Evolutionary conservation across 139 green algal species (phyloP).

Genomic region (Edaphochlamys debaryana): DNA sequence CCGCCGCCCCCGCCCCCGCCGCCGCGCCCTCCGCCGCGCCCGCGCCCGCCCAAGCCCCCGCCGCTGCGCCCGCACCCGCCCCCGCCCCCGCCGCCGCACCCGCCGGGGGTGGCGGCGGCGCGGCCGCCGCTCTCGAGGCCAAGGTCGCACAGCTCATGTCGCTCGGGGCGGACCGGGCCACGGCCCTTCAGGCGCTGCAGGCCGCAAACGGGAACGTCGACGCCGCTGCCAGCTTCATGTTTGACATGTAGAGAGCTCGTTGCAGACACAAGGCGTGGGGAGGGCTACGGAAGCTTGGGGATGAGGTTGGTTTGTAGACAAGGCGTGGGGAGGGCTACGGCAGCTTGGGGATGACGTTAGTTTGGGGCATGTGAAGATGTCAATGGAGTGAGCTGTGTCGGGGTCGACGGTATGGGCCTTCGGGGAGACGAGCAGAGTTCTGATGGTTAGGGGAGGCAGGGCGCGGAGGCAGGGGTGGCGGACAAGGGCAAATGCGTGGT

Average conservation of each 20-base stretch:
- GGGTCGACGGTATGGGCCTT: too few species aligned
- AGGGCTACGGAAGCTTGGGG: too few species aligned
- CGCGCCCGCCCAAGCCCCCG: slow-evolving; percentile 8
- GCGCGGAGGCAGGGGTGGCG: too few species aligned
- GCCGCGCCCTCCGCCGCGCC: slow-evolving; percentile 23
- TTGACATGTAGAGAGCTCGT: slow-evolving; percentile 49
- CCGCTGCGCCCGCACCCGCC: slow-evolving; percentile 18
- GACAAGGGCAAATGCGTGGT: too few species aligned
- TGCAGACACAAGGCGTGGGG: neutral
- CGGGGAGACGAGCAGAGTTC: too few species aligned
- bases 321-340: neutral
- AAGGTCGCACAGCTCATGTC: slow-evolving; percentile 69
- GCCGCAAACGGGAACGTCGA: slow-evolving; percentile 76
- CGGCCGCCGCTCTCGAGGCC: slow-evolving; percentile 35
- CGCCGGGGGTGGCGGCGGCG: neutral
- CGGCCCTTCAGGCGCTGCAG: slow-evolving; percentile 69
- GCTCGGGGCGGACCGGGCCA: slow-evolving; percentile 69
- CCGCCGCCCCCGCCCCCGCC: slow-evolving; percentile 32
- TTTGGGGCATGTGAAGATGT: too few species aligned
- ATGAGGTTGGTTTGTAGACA: too few species aligned
- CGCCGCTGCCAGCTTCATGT: slow-evolving; percentile 77
- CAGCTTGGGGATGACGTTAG: too few species aligned
- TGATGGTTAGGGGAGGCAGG: too few species aligned
- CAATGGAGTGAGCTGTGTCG: too few species aligned
- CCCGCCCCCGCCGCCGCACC: slow-evolving; percentile 17